A percentile compares a stretch with the other conserved stretches of the same genome.
phyloP scores from a whole-genome alignment of 352 stramenopile species.

The Aphanomyces astaci region DNA sequence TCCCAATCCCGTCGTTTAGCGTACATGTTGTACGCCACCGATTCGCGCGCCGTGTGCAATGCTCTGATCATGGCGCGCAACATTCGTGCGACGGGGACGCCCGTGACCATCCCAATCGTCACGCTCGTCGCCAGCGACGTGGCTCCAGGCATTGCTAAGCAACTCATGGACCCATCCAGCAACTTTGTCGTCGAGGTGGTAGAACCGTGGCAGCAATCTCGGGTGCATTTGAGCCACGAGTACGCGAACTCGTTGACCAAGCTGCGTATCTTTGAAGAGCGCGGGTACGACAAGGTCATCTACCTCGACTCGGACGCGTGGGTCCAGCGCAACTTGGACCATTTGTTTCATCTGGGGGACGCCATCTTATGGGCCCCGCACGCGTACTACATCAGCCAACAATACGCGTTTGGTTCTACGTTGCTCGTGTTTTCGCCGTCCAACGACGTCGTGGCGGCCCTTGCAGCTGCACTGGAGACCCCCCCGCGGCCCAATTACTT shows the following conservation, averaged over 20 bases:
- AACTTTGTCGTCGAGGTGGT: conserved; percentile 22
- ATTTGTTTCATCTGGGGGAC: conserved; percentile 25
- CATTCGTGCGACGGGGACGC: neutral
- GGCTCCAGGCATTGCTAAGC: neutral
- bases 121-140: conserved; percentile 25
- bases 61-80: conserved; percentile 27
- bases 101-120: conserved; percentile 26
- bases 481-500: neutral
- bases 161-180: conserved; percentile 18
- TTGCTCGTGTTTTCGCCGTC: conserved; percentile 8
- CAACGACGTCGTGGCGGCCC: neutral
- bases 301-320: conserved; percentile 34
- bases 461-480: neutral
- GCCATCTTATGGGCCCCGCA: conserved; percentile 3
- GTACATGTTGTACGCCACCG: conserved; percentile 34
- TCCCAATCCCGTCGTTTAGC: too few species aligned
- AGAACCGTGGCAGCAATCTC: conserved; percentile 12
- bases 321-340: conserved; percentile 33
- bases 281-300: conserved; percentile 33
- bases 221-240: conserved; percentile 3
- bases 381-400: conserved; percentile 1
- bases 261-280: conserved; percentile 31
- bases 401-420: neutral
- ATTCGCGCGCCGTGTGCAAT: conserved; percentile 27
- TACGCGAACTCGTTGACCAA: conserved; percentile 32